Conservation (phyloP, 2,329 filamentous ascomycete genomes). For the Mollisiaceae sp. region DNA sequence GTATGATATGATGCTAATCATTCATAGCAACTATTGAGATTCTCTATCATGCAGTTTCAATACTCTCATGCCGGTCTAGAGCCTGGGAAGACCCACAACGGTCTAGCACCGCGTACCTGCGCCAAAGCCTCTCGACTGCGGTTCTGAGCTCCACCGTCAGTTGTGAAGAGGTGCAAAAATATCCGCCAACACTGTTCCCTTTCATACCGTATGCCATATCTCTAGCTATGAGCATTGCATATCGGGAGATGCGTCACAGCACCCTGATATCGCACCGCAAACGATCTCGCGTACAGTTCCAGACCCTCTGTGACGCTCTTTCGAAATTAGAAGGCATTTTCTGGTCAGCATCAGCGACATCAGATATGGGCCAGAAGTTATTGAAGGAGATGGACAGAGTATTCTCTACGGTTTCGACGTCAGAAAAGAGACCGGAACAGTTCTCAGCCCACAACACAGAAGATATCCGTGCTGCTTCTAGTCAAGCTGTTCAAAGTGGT, state of each 20-base stretch:
- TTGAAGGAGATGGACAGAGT: slow-evolving; percentile 37
- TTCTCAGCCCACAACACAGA: background rate
- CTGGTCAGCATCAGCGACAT: slow-evolving; percentile 52
- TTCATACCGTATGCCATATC: slow-evolving; percentile 67
- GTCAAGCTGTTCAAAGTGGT: background rate
- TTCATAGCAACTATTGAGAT: slow-evolving; percentile 61
- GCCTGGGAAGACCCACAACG: slow-evolving; percentile 28
- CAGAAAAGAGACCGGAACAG: slow-evolving; percentile 18
- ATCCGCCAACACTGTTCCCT: slow-evolving; percentile 52
- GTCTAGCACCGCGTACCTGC: slow-evolving; percentile 32
- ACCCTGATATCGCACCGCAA: slow-evolving; percentile 62
- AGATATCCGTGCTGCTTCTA: background rate
- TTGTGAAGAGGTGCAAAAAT: slow-evolving; percentile 45
- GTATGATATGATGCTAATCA: background rate
- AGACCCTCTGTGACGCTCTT: slow-evolving; percentile 58
- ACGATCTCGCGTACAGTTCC: slow-evolving; percentile 60
- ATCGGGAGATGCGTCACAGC: slow-evolving; percentile 67
- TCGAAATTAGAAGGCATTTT: slow-evolving; percentile 61
- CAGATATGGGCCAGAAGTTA: slow-evolving; percentile 35
- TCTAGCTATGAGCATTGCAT: slow-evolving; percentile 64
- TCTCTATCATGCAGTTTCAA: slow-evolving; percentile 68
- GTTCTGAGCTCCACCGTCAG: slow-evolving; percentile 29
- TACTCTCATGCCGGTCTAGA: slow-evolving; percentile 60
- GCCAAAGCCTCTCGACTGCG: slow-evolving; percentile 33
- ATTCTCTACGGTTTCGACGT: slow-evolving; percentile 22